Evolutionary conservation across 2,329 filamentous ascomycete species (phyloP).

Genomic region (Colletotrichum sp.): DNA sequence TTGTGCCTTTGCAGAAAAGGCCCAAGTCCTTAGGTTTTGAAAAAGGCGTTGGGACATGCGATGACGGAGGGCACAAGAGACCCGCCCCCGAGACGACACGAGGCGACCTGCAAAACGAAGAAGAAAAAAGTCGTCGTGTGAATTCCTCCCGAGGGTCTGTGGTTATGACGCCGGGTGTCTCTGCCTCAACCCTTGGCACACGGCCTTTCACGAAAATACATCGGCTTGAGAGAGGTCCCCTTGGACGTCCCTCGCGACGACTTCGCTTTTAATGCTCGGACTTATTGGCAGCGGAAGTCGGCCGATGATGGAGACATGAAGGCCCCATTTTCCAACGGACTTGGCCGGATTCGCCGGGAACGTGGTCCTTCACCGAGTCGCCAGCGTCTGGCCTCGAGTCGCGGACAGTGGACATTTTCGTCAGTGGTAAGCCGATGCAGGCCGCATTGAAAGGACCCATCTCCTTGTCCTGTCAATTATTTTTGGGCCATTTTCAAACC

Average conservation of each 20-base stretch:
- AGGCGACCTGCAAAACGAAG: neutral
- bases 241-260: neutral
- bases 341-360: neutral
- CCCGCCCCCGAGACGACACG: neutral
- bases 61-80: neutral
- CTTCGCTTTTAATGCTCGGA: neutral
- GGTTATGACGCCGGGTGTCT: neutral
- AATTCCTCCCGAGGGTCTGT: neutral
- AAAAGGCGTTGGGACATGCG: neutral
- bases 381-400: slow-evolving; percentile 2
- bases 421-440: neutral
- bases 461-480: neutral
- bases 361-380: neutral
- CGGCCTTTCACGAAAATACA: neutral
- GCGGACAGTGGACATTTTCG: neutral
- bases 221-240: neutral
- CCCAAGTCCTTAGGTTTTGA: neutral
- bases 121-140: neutral
- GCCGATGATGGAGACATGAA: neutral
- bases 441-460: slow-evolving; percentile 8
- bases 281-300: neutral
- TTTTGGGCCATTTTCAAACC: neutral
- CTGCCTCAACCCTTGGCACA: neutral
- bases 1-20: neutral
- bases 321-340: neutral